Conservation (phyloP, 306 rosid genomes). For the Trifolium fragiferum region DNA sequence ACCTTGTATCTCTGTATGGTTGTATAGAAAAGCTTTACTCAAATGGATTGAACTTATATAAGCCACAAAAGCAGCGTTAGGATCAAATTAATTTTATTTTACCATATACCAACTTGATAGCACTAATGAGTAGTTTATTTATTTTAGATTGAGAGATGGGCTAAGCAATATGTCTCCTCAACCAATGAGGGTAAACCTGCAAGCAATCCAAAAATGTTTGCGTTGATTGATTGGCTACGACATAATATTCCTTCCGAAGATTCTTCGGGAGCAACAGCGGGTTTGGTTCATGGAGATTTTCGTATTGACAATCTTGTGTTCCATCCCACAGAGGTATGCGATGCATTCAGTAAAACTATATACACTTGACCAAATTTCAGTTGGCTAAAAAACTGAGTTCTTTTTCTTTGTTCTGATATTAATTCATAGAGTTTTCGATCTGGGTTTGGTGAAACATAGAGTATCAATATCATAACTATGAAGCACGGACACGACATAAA, state of each 20-base stretch:
- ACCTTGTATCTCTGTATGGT: background rate
- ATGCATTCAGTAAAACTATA: slow-evolving; percentile 17
- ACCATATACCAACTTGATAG: background rate
- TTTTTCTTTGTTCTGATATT: slow-evolving; percentile 30
- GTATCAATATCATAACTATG: slow-evolving; percentile 22
- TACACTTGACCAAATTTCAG: slow-evolving; percentile 28
- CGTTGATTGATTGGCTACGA: slow-evolving; percentile 76
- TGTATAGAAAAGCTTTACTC: background rate
- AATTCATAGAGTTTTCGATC: slow-evolving; percentile 12
- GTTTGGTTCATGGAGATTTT: slow-evolving; percentile 97
- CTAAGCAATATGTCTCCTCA: slow-evolving; percentile 81
- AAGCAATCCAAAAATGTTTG: slow-evolving; percentile 87
- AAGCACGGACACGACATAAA: too few species aligned
- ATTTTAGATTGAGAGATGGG: slow-evolving; percentile 91
- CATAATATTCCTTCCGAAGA: slow-evolving; percentile 79
- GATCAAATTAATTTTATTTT: slow-evolving; percentile 30
- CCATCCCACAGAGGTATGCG: slow-evolving; percentile 82
- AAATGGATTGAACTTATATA: slow-evolving; percentile 22
- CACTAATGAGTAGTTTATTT: slow-evolving; percentile 27
- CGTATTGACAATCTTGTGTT: slow-evolving; percentile 92
- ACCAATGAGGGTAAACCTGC: slow-evolving; percentile 78
- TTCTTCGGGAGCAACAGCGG: slow-evolving; percentile 72
- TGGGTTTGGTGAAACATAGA: slow-evolving; percentile 30
- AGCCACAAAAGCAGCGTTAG: slow-evolving; percentile 4
- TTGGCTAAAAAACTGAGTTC: slow-evolving; percentile 4